phyloP scores from a whole-genome alignment of 2,329 filamentous ascomycete species.

The Fusarium avenaceum region DNA sequence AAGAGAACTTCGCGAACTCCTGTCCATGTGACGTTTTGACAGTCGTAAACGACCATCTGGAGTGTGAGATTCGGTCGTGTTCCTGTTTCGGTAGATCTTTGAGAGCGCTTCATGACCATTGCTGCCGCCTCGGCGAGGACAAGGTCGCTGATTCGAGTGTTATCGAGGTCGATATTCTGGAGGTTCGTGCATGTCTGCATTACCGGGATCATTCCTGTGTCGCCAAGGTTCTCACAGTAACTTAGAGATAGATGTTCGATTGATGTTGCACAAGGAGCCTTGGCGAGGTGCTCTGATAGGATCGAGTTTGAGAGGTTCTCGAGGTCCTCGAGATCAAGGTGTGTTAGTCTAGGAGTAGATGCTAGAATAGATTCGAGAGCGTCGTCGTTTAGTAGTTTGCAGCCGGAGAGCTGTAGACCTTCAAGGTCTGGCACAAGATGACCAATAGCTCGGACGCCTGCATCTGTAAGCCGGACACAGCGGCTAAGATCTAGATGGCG shows the following conservation, averaged over 20 bases:
- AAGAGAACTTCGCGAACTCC: slow-evolving; percentile 89
- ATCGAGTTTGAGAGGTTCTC: slow-evolving; percentile 80
- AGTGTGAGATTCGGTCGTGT: slow-evolving; percentile 72
- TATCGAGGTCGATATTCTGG: slow-evolving; percentile 86
- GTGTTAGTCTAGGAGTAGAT: slow-evolving; percentile 81
- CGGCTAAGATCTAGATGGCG: slow-evolving; percentile 88
- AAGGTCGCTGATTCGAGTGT: slow-evolving; percentile 90
- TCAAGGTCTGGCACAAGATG: slow-evolving; percentile 83
- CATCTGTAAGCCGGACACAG: slow-evolving; percentile 79
- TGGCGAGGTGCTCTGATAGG: slow-evolving; percentile 79
- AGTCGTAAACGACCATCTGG: slow-evolving; percentile 88
- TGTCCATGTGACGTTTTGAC: slow-evolving; percentile 91
- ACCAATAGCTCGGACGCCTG: slow-evolving; percentile 78
- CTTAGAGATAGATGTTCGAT: slow-evolving; percentile 88
- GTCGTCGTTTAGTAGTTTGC: slow-evolving; percentile 78
- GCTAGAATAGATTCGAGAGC: slow-evolving; percentile 79
- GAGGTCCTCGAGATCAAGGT: slow-evolving; percentile 91
- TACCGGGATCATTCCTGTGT: slow-evolving; percentile 85
- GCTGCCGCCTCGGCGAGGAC: slow-evolving; percentile 86
- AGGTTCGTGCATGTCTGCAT: slow-evolving; percentile 81
- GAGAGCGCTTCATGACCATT: slow-evolving; percentile 77
- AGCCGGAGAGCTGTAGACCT: slow-evolving; percentile 85
- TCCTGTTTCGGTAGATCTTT: slow-evolving; percentile 56
- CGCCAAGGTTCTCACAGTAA: slow-evolving; percentile 88
- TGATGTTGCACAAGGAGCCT: slow-evolving; percentile 77